A percentile compares a stretch with the other conserved stretches of the same genome.
phyloP scores from a whole-genome alignment of 805 yeast species.

The Danielia oregonensis region DNA sequence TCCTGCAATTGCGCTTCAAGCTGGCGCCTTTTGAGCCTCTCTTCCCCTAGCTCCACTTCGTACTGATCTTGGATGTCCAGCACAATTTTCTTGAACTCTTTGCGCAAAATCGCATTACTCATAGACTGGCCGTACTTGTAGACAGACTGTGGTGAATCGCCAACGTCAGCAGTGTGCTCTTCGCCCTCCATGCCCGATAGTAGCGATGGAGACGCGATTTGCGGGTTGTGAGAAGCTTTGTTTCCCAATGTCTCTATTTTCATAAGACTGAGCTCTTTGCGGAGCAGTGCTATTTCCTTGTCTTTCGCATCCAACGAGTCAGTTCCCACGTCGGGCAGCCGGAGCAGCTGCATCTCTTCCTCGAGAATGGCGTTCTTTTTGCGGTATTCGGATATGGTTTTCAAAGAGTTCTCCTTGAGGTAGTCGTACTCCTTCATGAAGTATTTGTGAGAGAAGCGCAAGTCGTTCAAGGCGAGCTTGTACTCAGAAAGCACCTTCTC shows the following conservation, averaged over 20 bases:
- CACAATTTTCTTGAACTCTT: constrained; percentile 66
- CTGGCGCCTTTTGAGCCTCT: constrained; percentile 47
- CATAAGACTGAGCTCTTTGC: constrained; percentile 42
- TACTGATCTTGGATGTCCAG: constrained; percentile 58
- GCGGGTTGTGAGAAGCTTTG: constrained; percentile 10
- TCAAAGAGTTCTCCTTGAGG: constrained; percentile 54
- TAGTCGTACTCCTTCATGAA: constrained; percentile 65
- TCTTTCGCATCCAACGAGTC: constrained; percentile 25
- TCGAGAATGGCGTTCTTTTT: constrained; percentile 49
- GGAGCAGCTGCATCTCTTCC: constrained; percentile 38
- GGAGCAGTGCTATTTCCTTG: constrained; percentile 40
- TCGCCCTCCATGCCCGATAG: constrained; percentile 16
- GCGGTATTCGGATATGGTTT: constrained; percentile 50
- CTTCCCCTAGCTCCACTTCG: constrained; percentile 55
- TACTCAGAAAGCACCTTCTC: constrained; percentile 31
- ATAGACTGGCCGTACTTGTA: constrained; percentile 11
- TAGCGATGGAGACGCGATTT: constrained; percentile 4
- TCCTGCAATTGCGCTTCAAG: constrained; percentile 23
- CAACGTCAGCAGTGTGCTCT: constrained; percentile 10
- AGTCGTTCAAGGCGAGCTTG: constrained; percentile 61
- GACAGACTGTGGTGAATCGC: constrained; percentile 15
- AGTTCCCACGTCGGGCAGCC: constrained; percentile 2
- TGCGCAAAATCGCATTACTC: constrained; percentile 55
- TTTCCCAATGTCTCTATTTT: constrained; percentile 44
- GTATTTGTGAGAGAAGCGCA: constrained; percentile 69